phyloP scores from a whole-genome alignment of 2,329 filamentous ascomycete species.

The Exophiala phaeomuriformis region DNA sequence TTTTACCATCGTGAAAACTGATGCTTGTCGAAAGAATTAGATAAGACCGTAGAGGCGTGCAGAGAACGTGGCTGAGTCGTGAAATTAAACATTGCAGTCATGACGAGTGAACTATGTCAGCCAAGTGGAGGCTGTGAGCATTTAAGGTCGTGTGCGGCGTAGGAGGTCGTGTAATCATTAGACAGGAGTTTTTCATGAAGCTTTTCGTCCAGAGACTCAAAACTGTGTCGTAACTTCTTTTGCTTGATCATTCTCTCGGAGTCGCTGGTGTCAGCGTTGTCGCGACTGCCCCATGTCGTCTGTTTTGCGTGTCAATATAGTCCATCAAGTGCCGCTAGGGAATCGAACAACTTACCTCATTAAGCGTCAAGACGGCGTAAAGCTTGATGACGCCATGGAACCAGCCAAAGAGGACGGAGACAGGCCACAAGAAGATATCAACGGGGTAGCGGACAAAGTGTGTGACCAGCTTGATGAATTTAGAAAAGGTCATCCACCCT shows the following conservation, averaged over 20 bases:
- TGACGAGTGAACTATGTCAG: constrained; percentile 5
- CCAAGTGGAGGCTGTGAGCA: constrained; percentile 16
- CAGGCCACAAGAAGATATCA: constrained; percentile 70
- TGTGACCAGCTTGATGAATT: constrained; percentile 82
- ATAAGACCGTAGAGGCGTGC: background rate
- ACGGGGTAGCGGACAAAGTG: constrained; percentile 77
- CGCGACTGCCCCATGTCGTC: constrained; percentile 94
- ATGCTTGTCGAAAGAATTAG: constrained; percentile 1
- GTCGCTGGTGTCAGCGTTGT: constrained; percentile 81
- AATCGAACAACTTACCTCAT: constrained; percentile 57
- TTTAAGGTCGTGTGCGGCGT: constrained; percentile 19
- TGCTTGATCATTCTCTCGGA: constrained; percentile 54
- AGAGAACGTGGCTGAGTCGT: background rate
- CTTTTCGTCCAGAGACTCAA: constrained; percentile 14
- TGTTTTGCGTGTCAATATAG: constrained; percentile 37
- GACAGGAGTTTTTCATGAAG: constrained; percentile 17
- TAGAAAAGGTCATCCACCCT: constrained; percentile 77
- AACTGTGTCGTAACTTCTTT: constrained; percentile 11
- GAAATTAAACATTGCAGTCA: background rate
- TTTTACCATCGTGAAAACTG: constrained; percentile 8
- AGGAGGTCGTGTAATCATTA: constrained; percentile 18
- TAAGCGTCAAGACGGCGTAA: constrained; percentile 73
- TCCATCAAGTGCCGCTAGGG: background rate
- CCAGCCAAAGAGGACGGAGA: constrained; percentile 88
- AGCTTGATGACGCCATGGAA: constrained; percentile 90